A percentile compares a stretch with the other conserved stretches of the same genome.
Evolutionary conservation across 257 asterid genomes (phyloP).

Genomic region (Rauvolfia tetraphylla): DNA sequence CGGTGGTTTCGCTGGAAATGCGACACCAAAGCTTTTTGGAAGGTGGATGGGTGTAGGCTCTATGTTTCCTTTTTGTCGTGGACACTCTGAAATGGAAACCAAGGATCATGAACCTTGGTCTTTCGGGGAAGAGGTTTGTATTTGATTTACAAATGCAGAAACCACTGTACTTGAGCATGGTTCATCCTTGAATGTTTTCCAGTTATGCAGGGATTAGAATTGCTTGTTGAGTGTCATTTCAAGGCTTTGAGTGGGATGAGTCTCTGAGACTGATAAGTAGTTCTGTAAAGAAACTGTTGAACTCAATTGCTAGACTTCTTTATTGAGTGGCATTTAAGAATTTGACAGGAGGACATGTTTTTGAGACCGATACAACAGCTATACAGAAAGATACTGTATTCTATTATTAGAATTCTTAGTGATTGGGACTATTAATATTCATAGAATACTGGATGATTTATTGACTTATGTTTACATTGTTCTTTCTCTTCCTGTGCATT

Average conservation of each 20-base stretch:
- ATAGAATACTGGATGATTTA: neutral
- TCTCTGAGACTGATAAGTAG: neutral
- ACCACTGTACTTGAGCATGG: neutral
- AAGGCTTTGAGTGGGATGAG: neutral
- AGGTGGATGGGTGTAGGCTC: constrained; percentile 98
- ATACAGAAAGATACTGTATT: too few relatives aligned
- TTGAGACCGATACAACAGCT: neutral
- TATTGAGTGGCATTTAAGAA: neutral
- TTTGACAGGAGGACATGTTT: neutral
- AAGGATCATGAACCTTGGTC: constrained; percentile 97
- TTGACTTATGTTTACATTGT: neutral
- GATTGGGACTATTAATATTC: neutral
- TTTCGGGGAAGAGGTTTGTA: constrained; percentile 84
- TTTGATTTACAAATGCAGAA: constrained; percentile 9
- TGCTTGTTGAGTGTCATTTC: neutral
- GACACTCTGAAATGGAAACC: constrained; percentile 82
- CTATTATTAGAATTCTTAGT: neutral
- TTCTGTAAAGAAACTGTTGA: neutral
- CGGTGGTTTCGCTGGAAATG: constrained; percentile 97
- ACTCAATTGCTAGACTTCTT: neutral
- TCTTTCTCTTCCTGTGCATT: neutral
- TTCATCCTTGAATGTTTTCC: neutral
- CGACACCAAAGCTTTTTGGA: constrained; percentile 90
- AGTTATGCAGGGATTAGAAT: too few relatives aligned
- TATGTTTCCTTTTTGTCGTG: constrained; percentile 95